A percentile compares a stretch with the other conserved stretches of the same genome.
phyloP scores from a whole-genome alignment of 1,139 yeast genomes.

The Magnusiomyces ingens region DNA sequence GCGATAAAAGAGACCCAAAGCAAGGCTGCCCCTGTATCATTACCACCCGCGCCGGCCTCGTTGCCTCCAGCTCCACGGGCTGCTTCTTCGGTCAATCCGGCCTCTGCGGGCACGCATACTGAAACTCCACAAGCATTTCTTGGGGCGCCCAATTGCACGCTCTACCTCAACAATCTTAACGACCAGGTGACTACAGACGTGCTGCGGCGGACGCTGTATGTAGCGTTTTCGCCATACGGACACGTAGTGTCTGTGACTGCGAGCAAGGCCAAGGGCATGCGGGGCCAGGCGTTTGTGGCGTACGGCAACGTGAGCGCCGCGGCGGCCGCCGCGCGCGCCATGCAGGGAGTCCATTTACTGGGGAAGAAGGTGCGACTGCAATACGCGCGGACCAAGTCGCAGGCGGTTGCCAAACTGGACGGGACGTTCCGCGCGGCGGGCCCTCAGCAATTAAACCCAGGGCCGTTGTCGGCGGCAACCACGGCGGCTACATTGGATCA shows the following conservation, averaged over 20 bases:
- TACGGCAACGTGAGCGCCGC: slow-evolving; percentile 49
- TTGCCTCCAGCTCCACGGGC: not conserved
- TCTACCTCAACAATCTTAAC: slow-evolving; percentile 60
- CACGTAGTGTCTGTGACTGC: slow-evolving; percentile 54
- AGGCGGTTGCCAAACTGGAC: slow-evolving; percentile 29
- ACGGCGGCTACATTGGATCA: not conserved
- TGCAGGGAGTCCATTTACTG: slow-evolving; percentile 48
- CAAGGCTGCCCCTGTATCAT: not conserved
- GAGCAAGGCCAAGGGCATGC: slow-evolving; percentile 42
- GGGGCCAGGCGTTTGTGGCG: slow-evolving; percentile 76
- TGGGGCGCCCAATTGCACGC: slow-evolving; percentile 41
- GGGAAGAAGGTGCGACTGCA: slow-evolving; percentile 49
- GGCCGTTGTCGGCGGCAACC: not conserved
- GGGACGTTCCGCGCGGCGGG: slow-evolving; percentile 24
- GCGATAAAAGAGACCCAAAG: not conserved
- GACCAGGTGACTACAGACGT: slow-evolving; percentile 45
- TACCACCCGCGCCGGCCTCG: not conserved
- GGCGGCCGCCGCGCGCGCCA: slow-evolving; percentile 42
- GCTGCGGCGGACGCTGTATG: slow-evolving; percentile 38
- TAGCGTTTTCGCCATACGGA: slow-evolving; percentile 62
- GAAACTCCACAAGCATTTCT: not conserved
- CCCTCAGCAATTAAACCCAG: slow-evolving; percentile 3
- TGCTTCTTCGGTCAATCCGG: too few relatives aligned
- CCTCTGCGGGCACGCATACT: not conserved
- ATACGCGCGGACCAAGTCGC: slow-evolving; percentile 38